Base-by-base conservation (phyloP, 2,329 filamentous ascomycete genomes). In the Penicillium brasilianum region DNA sequence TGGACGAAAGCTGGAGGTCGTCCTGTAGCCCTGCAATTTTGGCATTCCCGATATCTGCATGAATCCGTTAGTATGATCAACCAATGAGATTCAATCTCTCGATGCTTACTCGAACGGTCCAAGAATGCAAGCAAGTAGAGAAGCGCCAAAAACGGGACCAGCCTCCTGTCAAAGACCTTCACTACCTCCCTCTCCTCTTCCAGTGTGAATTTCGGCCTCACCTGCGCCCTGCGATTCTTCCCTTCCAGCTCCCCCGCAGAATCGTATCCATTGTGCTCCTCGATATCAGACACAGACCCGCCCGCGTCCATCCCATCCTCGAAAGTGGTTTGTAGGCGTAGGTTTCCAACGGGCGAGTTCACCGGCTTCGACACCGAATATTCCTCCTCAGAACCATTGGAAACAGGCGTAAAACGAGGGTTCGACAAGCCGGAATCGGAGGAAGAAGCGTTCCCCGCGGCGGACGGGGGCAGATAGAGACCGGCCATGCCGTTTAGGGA, bases 91-190 rank as follows among this genome's bases (percentile, higher is more conserved):
- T 10, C 30, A 20, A 28, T 25, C 6, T 50, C 9, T 37, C 49
- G 8, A n/a, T 25, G 80, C 83, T 64, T 81, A 93, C 91, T 96
- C 18, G 91, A 93, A 66, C 93, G 85, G 76, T 97, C 93, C 66
- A 97, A 78, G 73, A 96, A 97, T 64, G 88, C 90, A 63, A 97
- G 81, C 82, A 96, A 85, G 74, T 95, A 97, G 13, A 97, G 82
- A 60, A 94, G 74, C 11, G 91, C 90, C 65, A 97, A 84, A 73
- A 97, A 96, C 0, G 91, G 75, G 6, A 96, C 91, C 56, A 97
- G 83, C 65, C 84, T 86, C 58, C 86, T 83, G 74, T 97, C 93
- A 67, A 97, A 87, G 78, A 91, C 93, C 71, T 82, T 83, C 58
- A 93, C 82, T 9, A 96, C 88, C 4, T 82, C 80, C 22, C 75